phyloP scores from a whole-genome alignment of 768 basidiomycete genomes.

The Pisolithus marmoratus region DNA sequence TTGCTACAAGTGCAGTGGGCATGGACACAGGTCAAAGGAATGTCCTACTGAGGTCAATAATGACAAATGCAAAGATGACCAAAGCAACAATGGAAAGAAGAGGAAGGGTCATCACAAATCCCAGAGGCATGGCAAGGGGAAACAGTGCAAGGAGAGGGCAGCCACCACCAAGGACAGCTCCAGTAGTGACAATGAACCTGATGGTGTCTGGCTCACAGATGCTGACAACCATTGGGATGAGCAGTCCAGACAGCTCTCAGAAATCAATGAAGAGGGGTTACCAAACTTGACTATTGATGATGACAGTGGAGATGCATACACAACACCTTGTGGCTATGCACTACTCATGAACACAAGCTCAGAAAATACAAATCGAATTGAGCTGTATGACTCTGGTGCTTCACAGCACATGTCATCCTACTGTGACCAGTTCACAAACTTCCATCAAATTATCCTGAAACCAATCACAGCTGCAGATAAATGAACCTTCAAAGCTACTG shows the following conservation, averaged over 20 bases:
- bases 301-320: no score
- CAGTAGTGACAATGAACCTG: not conserved
- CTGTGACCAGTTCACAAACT: not conserved
- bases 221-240: no score
- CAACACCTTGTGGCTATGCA: not conserved
- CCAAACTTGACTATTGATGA: no score
- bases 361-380: not conserved
- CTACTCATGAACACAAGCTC: not conserved
- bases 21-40: not conserved
- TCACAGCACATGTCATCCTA: no score
- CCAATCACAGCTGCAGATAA: conserved; percentile 24
- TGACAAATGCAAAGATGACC: not conserved
- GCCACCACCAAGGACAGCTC: not conserved
- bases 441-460: conserved; percentile 9
- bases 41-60: not conserved
- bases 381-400: not conserved
- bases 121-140: not conserved
- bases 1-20: no score
- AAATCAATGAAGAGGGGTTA: not conserved
- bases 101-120: not conserved
- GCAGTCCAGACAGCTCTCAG: no score
- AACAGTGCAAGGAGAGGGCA: not conserved
- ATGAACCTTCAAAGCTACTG: conserved; percentile 1
- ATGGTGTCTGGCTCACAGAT: not conserved
- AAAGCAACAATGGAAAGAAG: not conserved